Percentiles rank a stretch among this genome's conserved stretches.
Evolutionary conservation across 2,329 filamentous ascomycete species (phyloP).

Genomic region (Cladosporium sphaerospermum): DNA sequence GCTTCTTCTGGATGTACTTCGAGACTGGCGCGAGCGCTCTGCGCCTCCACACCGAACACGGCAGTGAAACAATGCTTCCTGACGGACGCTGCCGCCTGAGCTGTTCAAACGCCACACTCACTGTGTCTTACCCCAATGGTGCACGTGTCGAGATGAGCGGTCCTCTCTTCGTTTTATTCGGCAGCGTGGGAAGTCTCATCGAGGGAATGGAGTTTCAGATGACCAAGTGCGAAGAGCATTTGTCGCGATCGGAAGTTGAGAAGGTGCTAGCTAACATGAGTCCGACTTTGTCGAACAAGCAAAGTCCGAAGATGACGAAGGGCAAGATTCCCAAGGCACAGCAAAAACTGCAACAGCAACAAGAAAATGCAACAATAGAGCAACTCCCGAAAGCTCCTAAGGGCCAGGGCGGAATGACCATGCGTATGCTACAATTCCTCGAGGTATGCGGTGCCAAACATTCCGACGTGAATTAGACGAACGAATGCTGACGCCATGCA

Average conservation of each 20-base stretch:
- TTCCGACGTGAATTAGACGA: constrained; percentile 4
- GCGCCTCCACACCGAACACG: constrained; percentile 74
- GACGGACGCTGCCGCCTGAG: constrained; percentile 68
- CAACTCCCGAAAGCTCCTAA: constrained; percentile 42
- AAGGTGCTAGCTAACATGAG: constrained; percentile 41
- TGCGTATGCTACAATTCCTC: constrained; percentile 53
- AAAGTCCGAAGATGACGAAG: constrained; percentile 48
- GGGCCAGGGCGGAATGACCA: constrained; percentile 50
- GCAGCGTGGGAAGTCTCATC: constrained; percentile 62
- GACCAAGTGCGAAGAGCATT: constrained; percentile 70
- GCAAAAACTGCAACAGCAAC: constrained; percentile 36
- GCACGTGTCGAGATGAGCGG: constrained; percentile 55
- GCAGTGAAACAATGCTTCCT: constrained; percentile 50
- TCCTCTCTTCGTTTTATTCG: constrained; percentile 70
- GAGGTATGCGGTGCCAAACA: constrained; percentile 43
- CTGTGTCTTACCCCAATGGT: constrained; percentile 82
- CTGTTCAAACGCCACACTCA: constrained; percentile 69
- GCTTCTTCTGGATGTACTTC: constrained; percentile 88
- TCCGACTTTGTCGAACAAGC: constrained; percentile 44
- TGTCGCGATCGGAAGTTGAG: constrained; percentile 60
- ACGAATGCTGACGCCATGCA: constrained; percentile 10
- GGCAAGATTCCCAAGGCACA: constrained; percentile 37
- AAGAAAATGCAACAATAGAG: constrained; percentile 40
- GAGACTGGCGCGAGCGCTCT: constrained; percentile 79
- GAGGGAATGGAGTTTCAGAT: constrained; percentile 80